Conservation (phyloP, 2,329 filamentous ascomycete genomes). For the Chrysoporthe cubensis region DNA sequence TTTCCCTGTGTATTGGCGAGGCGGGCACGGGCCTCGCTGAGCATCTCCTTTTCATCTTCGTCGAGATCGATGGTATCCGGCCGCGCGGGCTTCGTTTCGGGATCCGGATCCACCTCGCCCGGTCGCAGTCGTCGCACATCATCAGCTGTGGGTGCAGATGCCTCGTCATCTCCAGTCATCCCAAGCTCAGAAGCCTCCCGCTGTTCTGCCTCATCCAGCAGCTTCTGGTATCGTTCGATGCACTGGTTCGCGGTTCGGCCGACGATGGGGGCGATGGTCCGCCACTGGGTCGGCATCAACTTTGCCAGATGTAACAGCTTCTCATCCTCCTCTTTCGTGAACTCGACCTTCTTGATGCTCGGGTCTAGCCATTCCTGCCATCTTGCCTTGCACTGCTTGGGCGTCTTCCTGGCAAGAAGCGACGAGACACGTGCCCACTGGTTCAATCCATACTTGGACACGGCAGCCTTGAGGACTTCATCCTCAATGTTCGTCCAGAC, state of each 20-base stretch:
- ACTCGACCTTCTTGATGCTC: constrained; percentile 97
- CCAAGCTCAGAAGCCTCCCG: constrained; percentile 81
- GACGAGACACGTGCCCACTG: constrained; percentile 99
- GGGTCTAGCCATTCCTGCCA: constrained; percentile 99
- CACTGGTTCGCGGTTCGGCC: constrained; percentile 97
- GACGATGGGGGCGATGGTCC: constrained; percentile 95
- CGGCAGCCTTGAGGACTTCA: constrained; percentile 94
- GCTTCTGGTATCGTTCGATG: constrained; percentile 93
- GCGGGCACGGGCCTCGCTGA: constrained; percentile 94
- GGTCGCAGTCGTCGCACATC: constrained; percentile 87
- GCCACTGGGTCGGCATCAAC: constrained; percentile 99
- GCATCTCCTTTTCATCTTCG: constrained; percentile 99
- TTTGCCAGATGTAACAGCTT: constrained; percentile 95
- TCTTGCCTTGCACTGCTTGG: constrained; percentile 98
- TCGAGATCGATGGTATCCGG: constrained; percentile 98
- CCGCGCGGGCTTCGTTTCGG: constrained; percentile 91
- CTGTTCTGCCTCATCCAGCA: constrained; percentile 93
- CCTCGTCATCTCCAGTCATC: constrained; percentile 84
- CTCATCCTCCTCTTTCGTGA: constrained; percentile 98
- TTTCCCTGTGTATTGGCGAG: constrained; percentile 98
- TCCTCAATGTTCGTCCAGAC: constrained; percentile 83
- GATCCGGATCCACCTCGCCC: constrained; percentile 95
- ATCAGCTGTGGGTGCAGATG: constrained; percentile 85
- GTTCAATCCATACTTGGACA: constrained; percentile 93
- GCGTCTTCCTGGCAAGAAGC: constrained; percentile 92